A percentile compares a stretch with the other conserved stretches of the same genome.
Conservation (phyloP, 2,329 filamentous ascomycete genomes). For the Cercospora sp. region DNA sequence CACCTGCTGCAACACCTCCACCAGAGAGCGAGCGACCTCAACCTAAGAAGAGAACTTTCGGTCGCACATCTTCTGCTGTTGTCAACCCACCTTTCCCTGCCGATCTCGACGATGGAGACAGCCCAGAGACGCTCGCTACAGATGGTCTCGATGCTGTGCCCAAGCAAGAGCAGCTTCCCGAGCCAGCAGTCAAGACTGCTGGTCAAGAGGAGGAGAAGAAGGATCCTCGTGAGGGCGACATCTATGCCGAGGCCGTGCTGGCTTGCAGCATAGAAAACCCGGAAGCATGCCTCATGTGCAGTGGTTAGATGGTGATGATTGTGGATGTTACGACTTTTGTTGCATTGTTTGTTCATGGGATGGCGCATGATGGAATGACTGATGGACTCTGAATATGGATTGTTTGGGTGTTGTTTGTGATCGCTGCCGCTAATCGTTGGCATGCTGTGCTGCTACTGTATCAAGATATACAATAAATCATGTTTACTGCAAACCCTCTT, state of each 20-base stretch:
- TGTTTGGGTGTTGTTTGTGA: conserved; percentile 15
- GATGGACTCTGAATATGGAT: conserved; percentile 16
- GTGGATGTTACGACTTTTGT: conserved; percentile 17
- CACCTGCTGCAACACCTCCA: conserved; percentile 67
- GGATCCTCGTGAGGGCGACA: conserved; percentile 79
- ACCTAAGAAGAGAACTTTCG: conserved; percentile 46
- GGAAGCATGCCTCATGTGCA: conserved; percentile 96
- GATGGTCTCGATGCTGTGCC: conserved; percentile 62
- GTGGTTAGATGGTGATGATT: conserved; percentile 59
- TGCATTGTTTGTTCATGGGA: conserved; percentile 22
- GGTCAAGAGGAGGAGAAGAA: conserved; percentile 73
- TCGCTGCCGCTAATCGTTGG: conserved; percentile 32
- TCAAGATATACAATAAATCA: conserved; percentile 22
- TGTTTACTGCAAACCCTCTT: not conserved
- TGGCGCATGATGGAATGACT: conserved; percentile 19
- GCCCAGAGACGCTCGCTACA: conserved; percentile 73
- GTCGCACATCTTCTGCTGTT: conserved; percentile 48
- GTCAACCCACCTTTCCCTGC: conserved; percentile 72
- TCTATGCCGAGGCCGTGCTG: conserved; percentile 90
- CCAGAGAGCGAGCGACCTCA: conserved; percentile 50
- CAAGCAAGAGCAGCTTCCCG: conserved; percentile 65
- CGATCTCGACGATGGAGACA: conserved; percentile 73
- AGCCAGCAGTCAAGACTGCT: conserved; percentile 54
- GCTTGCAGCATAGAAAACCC: conserved; percentile 97
- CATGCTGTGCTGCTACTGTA: conserved; percentile 24